Percentiles rank a stretch among this genome's conserved stretches.
These are phyloP conservation scores for Neonectria ditissima DNA, from an alignment of 2,329 filamentous ascomycete genomes.

Conservation along the genomic window DNA sequence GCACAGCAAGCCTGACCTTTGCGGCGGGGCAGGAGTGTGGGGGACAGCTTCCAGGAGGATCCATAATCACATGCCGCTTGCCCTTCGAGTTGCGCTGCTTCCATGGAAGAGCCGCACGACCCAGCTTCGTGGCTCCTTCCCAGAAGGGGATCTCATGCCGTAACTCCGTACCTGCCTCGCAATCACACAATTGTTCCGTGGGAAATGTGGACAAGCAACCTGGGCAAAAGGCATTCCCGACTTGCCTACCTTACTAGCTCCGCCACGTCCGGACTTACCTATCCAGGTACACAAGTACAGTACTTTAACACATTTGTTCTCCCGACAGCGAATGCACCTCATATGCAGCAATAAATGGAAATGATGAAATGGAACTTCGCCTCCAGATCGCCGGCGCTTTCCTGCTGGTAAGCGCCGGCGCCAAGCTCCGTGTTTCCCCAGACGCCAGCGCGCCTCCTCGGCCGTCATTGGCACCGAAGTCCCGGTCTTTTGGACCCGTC, in stretches of 20 bases:
- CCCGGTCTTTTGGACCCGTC: constrained; percentile 17
- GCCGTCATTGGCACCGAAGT: constrained; percentile 33
- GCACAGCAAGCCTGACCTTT: background rate
- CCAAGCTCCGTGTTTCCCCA: constrained; percentile 33
- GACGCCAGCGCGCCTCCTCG: constrained; percentile 18
- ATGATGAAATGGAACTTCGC: constrained; percentile 3
- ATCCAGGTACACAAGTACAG: no score
- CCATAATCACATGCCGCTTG: constrained; percentile 40
- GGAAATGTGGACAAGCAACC: background rate
- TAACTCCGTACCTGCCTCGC: constrained; percentile 18
- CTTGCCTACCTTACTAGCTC: no score
- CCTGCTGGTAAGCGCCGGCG: constrained; percentile 11
- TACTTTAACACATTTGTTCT: background rate
- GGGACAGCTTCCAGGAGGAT: constrained; percentile 16
- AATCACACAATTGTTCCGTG: background rate
- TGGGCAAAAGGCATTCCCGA: background rate
- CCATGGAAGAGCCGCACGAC: background rate
- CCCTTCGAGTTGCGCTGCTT: background rate
- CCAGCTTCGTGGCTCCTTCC: constrained; percentile 36
- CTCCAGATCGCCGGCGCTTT: constrained; percentile 9
- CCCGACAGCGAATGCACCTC: background rate
- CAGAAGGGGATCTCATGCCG: constrained; percentile 20
- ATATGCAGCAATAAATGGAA: no score
- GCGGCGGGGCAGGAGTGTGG: constrained; percentile 12
- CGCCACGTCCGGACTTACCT: no score